phyloP scores from a whole-genome alignment of 2,329 filamentous ascomycete species.

The Aspergillus sp. region DNA sequence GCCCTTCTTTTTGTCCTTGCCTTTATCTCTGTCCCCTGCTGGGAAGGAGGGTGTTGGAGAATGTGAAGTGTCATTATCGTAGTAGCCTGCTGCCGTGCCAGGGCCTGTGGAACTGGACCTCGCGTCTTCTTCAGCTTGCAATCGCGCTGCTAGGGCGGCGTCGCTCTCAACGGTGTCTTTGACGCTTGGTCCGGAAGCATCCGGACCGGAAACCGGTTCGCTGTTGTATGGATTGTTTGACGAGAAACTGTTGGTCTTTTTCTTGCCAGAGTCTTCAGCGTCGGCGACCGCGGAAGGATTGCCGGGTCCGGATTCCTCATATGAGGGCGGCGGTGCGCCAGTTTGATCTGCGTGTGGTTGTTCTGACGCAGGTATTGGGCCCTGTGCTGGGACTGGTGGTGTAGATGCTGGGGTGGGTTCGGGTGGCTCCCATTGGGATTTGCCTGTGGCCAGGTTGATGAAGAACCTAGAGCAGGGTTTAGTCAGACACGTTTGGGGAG shows the following conservation, averaged over 20 bases:
- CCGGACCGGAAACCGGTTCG: conserved; percentile 30
- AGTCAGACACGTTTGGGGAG: conserved; percentile 2
- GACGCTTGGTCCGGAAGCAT: background rate
- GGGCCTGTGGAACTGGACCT: conserved; percentile 41
- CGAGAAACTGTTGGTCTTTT: conserved; percentile 41
- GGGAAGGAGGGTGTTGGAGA: background rate
- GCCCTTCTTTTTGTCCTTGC: conserved; percentile 34
- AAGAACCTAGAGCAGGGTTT: conserved; percentile 67
- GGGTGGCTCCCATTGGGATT: conserved; percentile 87
- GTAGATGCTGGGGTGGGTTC: conserved; percentile 45
- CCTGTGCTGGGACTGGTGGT: background rate
- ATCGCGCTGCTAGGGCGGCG: conserved; percentile 69
- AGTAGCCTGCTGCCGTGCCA: conserved; percentile 51
- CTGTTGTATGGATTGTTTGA: conserved; percentile 74
- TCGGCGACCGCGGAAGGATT: conserved; percentile 37
- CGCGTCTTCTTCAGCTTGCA: conserved; percentile 82
- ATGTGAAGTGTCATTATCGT: conserved; percentile 26
- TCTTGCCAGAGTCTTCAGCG: conserved; percentile 45
- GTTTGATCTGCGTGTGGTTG: background rate
- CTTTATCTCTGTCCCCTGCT: conserved; percentile 23
- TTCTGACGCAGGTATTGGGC: background rate
- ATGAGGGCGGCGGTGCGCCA: conserved; percentile 47
- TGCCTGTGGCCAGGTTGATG: conserved; percentile 82
- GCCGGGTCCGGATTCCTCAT: conserved; percentile 58
- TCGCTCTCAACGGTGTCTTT: conserved; percentile 59